Conservation (phyloP, 1,139 yeast genomes). For the Debaryomycetaceae sp. region DNA sequence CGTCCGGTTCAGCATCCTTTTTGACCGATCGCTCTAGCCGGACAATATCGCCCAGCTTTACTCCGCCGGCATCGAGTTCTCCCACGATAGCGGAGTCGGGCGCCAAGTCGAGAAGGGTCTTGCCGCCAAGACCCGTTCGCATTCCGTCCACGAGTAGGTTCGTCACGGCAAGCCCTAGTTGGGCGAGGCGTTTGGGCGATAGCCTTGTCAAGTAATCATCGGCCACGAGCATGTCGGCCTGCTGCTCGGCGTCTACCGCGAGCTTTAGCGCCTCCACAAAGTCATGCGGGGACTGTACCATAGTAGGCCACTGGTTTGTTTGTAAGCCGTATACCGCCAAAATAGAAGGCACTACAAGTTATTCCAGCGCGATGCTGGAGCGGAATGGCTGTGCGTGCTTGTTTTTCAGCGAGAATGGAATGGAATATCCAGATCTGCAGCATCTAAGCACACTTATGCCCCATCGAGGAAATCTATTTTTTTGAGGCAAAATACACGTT, state of each 20-base stretch:
- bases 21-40: conserved; percentile 29
- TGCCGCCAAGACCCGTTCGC: conserved; percentile 75
- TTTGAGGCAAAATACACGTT: not conserved
- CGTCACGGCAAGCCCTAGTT: conserved; percentile 63
- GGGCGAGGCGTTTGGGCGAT: conserved; percentile 56
- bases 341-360: too few relatives aligned
- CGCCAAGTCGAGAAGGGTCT: conserved; percentile 53
- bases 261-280: conserved; percentile 35
- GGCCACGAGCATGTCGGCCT: conserved; percentile 48
- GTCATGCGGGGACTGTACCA: not conserved
- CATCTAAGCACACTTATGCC: too few relatives aligned
- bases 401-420: too few relatives aligned
- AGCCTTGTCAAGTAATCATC: conserved; percentile 36
- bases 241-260: conserved; percentile 47
- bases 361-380: too few relatives aligned
- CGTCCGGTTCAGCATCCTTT: conserved; percentile 12
- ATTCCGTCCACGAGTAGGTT: conserved; percentile 52
- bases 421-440: too few relatives aligned
- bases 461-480: too few relatives aligned
- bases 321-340: conserved; percentile 1
- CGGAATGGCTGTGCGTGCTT: too few relatives aligned
- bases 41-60: conserved; percentile 75
- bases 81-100: conserved; percentile 43
- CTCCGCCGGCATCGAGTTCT: conserved; percentile 41
- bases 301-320: conserved; percentile 2